Evolutionary conservation across 2,329 filamentous ascomycete species (phyloP).

Genomic region (Fusarium ramigenum): DNA sequence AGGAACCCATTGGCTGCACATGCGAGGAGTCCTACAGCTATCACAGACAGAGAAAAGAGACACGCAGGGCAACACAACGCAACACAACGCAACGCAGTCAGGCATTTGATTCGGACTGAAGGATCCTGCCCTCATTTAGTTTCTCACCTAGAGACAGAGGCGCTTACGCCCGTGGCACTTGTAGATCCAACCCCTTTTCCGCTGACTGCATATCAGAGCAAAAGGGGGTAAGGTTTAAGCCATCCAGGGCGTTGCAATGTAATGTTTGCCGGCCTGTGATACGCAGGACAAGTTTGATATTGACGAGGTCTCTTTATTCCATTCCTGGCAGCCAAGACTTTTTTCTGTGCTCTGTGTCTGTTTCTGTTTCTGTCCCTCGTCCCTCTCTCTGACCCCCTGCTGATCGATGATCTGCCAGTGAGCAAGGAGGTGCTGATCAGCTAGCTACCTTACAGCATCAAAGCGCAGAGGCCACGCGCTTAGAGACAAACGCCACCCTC

Average conservation of each 20-base stretch:
- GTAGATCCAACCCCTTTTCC: slow-evolving; percentile 20
- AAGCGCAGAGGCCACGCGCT: slow-evolving; percentile 28
- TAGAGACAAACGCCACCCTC: slow-evolving; percentile 24
- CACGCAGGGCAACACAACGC: slow-evolving; percentile 1
- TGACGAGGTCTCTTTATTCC: slow-evolving; percentile 14
- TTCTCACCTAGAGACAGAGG: slow-evolving; percentile 18
- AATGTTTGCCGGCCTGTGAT: slow-evolving; percentile 19
- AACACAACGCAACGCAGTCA: slow-evolving; percentile 1
- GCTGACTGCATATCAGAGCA: slow-evolving; percentile 3
- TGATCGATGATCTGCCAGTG: slow-evolving; percentile 4
- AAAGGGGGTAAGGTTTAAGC: slow-evolving; percentile 1
- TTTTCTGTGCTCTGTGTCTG: not conserved
- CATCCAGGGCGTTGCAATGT: slow-evolving; percentile 9
- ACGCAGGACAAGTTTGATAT: slow-evolving; percentile 18
- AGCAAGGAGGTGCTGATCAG: slow-evolving; percentile 17
- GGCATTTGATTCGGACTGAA: slow-evolving; percentile 15
- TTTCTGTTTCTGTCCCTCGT: not conserved
- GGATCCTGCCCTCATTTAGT: slow-evolving; percentile 4
- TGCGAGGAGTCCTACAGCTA: slow-evolving; percentile 2
- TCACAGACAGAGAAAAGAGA: slow-evolving; percentile 5
- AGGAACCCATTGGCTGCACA: slow-evolving; percentile 5
- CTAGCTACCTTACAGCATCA: slow-evolving; percentile 10
- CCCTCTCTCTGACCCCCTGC: slow-evolving; percentile 10
- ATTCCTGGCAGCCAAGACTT: slow-evolving; percentile 27
- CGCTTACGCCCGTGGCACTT: slow-evolving; percentile 28